Base-by-base conservation (phyloP, 371 early-diverging fungal genomes). In the Circinella umbellata region DNA sequence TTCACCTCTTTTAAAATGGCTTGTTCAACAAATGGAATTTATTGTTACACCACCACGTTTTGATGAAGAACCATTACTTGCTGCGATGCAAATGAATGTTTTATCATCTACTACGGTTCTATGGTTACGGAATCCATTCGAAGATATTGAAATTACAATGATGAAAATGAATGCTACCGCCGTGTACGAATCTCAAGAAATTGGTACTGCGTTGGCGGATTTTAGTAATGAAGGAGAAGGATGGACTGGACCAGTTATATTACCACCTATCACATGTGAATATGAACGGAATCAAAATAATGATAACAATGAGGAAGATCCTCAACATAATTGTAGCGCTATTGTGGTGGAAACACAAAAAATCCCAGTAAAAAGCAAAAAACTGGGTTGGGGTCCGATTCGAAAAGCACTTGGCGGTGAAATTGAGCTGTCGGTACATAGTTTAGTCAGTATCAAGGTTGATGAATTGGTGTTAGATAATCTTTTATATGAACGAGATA, bases 51-150 rank as follows among this genome's bases (percentile, higher is more conserved):
- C 76, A 14, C 85, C 85, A 57, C 69, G 57, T 4, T 76, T 85
- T 53, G 69, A 73, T 49, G 73, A 75, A 36, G 66, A 63, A 6
- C 73, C 84, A 7, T 34, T 85, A 17, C 55, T 85, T 51, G 72
- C 73, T 27, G 79, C 79, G 18, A 75, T 79, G 61, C 79, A 76
- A 59, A 73, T 85, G 73, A 80, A 82, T 42, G 64, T 85, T 3
- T 37, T 82, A 9, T 85, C 85, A 8, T 85, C 85, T 4, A 81
- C 82, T 3, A 76, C 75, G 3, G 61, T 81, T 5, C 66, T 82
- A 49, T 82, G 81, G 68, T 61, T 85, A 14, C 64, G 76, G 20
- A 85, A 85, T 36, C 82, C 85, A 0, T 82, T 85, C 62, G 59
- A 67, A 27, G 71, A 71, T n/a, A 66, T 82, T 4, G 34, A 61